These are phyloP conservation scores for Solanum virginianum DNA, from an alignment of 257 asterid genomes.

Conservation along the genomic window DNA sequence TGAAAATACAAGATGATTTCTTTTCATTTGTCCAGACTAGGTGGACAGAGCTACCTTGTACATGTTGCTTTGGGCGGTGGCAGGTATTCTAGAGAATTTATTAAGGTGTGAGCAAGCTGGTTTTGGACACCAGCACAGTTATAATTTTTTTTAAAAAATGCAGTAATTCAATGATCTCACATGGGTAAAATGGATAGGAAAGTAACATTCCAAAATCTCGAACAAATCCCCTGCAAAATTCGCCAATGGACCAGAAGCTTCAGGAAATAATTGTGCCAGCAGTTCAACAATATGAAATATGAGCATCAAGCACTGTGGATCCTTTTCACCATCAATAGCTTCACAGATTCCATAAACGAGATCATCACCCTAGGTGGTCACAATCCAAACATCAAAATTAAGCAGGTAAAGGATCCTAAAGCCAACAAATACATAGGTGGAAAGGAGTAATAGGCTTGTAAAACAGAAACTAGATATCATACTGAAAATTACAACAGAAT, in stretches of 20 bases:
- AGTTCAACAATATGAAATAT: conserved; percentile 58
- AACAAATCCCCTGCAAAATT: conserved; percentile 58
- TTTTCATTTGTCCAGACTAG: no score
- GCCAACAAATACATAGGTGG: neutral
- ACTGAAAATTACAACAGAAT: neutral
- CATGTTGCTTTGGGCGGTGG: no score
- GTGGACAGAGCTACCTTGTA: no score
- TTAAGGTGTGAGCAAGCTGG: no score
- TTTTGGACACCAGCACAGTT: neutral
- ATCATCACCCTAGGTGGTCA: conserved; percentile 49
- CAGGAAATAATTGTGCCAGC: conserved; percentile 51
- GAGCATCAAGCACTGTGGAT: conserved; percentile 74
- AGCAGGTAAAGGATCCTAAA: neutral
- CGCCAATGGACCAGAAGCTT: conserved; percentile 51
- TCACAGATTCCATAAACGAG: conserved; percentile 74
- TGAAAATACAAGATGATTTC: no score
- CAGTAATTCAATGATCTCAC: conserved; percentile 36
- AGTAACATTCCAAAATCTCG: conserved; percentile 69
- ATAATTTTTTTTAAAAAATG: neutral
- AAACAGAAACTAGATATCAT: neutral
- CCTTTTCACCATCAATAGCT: conserved; percentile 82
- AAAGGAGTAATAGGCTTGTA: neutral
- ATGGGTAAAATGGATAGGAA: conserved; percentile 86
- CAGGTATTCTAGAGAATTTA: no score
- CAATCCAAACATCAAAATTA: neutral